phyloP scores from a whole-genome alignment of 1,139 yeast species.

The Geotrichum phurueaensis region DNA sequence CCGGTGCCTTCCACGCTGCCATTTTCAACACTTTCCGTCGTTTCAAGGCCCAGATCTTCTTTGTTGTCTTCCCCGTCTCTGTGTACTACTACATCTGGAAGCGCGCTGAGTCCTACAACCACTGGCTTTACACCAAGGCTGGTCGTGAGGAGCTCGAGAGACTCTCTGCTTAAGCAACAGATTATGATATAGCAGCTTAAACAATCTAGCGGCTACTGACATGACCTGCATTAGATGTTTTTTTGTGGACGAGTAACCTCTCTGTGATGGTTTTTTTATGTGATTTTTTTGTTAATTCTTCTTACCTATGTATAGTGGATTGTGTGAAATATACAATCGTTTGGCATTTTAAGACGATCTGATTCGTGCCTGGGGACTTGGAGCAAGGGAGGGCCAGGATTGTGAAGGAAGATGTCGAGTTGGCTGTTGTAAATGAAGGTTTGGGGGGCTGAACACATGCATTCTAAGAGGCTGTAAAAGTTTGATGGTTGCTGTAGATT shows the following conservation, averaged over 20 bases:
- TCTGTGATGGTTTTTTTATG: neutral
- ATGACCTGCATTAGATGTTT: neutral
- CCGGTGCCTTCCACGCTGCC: constrained; percentile 79
- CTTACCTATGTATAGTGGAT: neutral
- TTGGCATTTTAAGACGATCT: neutral
- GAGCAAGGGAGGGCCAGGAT: too few relatives aligned
- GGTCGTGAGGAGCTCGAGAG: constrained; percentile 89
- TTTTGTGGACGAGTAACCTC: neutral
- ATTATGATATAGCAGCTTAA: constrained; percentile 6
- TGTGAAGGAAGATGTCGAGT: too few relatives aligned
- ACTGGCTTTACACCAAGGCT: constrained; percentile 92
- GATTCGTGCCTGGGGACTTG: too few relatives aligned
- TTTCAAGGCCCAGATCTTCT: constrained; percentile 79
- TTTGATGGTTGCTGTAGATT: too few relatives aligned
- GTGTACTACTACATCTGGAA: constrained; percentile 86
- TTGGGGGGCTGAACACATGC: too few relatives aligned
- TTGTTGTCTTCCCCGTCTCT: constrained; percentile 68
- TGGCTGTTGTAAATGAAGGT: too few relatives aligned
- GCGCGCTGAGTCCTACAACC: constrained; percentile 84
- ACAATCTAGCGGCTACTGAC: neutral
- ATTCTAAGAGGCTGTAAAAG: too few relatives aligned
- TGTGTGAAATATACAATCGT: neutral
- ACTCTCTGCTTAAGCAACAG: constrained; percentile 17
- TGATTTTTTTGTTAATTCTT: neutral
- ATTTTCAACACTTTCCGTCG: constrained; percentile 94